A percentile compares a stretch with the other conserved stretches of the same genome.
phyloP scores from a whole-genome alignment of 257 asterid species.

The Penstemon davidsonii region DNA sequence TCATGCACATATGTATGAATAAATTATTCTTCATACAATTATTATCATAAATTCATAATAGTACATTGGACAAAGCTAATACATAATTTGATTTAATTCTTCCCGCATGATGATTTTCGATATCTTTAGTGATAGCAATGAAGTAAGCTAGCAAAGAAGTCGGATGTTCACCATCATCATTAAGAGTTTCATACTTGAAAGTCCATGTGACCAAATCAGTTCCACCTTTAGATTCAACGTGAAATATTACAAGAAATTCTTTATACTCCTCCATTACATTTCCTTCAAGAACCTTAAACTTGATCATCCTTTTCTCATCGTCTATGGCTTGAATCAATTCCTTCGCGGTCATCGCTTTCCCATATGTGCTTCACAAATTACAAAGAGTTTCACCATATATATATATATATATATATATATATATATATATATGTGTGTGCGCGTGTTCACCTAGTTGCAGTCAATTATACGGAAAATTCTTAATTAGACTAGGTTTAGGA shows the following conservation, averaged over 20 bases:
- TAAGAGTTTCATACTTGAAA: constrained; percentile 21
- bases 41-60: too few relatives aligned
- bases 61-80: too few relatives aligned
- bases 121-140: constrained; percentile 16
- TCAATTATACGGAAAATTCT: too few relatives aligned
- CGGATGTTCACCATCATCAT: constrained; percentile 19
- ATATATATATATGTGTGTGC: too few relatives aligned
- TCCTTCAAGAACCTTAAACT: constrained; percentile 23
- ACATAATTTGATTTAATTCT: too few relatives aligned
- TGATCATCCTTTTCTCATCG: constrained; percentile 7
- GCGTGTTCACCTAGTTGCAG: too few relatives aligned
- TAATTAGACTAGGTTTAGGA: too few relatives aligned
- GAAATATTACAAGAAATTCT: constrained; percentile 5
- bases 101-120: not conserved
- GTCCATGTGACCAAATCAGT: constrained; percentile 25
- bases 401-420: too few relatives aligned
- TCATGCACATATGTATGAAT: too few relatives aligned
- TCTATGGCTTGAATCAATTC: constrained; percentile 22
- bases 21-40: too few relatives aligned
- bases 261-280: constrained; percentile 18
- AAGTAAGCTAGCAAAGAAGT: not conserved
- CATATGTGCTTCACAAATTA: not conserved
- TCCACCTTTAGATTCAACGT: constrained; percentile 21
- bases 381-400: too few relatives aligned
- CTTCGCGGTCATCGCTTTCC: constrained; percentile 18